phyloP scores from a whole-genome alignment of 169 alveolate species.

The Neospora caninum region DNA sequence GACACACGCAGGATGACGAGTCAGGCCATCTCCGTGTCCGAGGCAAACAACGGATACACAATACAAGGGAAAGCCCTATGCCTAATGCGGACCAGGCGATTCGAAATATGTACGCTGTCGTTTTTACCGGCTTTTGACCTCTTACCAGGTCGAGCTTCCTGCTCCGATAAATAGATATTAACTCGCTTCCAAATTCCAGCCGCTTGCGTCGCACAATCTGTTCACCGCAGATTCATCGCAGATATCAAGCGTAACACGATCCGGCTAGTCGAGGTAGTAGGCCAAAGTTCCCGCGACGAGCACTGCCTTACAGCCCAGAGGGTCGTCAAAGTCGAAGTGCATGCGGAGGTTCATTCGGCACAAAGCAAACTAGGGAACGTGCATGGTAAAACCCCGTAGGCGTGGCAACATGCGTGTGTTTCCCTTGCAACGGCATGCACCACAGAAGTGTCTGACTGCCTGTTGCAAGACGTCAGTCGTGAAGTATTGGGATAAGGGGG shows the following conservation, averaged over 20 bases:
- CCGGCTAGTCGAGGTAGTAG: no score
- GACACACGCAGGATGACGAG: background rate
- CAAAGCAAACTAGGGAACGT: no score
- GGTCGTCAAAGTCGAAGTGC: no score
- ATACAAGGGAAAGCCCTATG: background rate
- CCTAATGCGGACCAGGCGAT: background rate
- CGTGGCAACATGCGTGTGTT: no score
- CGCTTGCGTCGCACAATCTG: background rate
- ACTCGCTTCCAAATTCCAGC: background rate
- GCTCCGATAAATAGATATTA: background rate
- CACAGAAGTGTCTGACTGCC: background rate
- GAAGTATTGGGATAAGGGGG: background rate
- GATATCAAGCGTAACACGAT: no score
- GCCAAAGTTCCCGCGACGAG: no score
- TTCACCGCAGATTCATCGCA: background rate
- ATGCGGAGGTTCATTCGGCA: no score
- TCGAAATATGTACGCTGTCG: background rate
- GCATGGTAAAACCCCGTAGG: no score
- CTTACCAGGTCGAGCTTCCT: slow-evolving; percentile 23
- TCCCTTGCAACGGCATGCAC: background rate
- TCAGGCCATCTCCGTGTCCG: no score
- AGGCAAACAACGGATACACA: no score
- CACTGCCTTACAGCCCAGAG: no score
- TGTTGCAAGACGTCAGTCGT: no score
- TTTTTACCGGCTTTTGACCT: background rate